phyloP scores from a whole-genome alignment of 345 rosid genomes.

The Boechera retrofracta region DNA sequence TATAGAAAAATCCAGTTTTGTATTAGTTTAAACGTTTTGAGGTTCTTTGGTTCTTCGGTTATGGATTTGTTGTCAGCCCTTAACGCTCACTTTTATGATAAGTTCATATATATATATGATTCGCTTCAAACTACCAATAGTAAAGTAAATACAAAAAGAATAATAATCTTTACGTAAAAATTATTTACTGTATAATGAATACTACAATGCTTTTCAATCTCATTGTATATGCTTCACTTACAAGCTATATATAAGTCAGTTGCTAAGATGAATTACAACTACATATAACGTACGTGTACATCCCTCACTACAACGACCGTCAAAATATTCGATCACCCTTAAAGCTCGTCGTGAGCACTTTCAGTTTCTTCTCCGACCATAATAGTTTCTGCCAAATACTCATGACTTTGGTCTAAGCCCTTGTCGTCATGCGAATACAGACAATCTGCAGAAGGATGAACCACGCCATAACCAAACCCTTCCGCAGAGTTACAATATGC shows the following conservation, averaged over 20 bases:
- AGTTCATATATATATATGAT: too few relatives aligned
- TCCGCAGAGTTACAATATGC: slow-evolving; percentile 91
- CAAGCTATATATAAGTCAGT: slow-evolving; percentile 34
- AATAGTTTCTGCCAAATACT: slow-evolving; percentile 19
- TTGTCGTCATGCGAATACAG: slow-evolving; percentile 61
- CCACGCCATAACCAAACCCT: slow-evolving; percentile 78
- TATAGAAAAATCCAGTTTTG: too few relatives aligned
- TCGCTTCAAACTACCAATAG: not conserved
- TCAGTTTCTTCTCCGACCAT: slow-evolving; percentile 6
- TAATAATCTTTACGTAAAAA: not conserved
- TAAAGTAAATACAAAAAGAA: not conserved
- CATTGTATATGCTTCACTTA: slow-evolving; percentile 31
- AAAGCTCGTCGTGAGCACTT: slow-evolving; percentile 41
- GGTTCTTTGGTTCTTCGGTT: too few relatives aligned
- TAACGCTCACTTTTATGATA: too few relatives aligned
- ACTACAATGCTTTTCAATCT: slow-evolving; percentile 41
- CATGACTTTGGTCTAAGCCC: slow-evolving; percentile 16
- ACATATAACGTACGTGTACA: slow-evolving; percentile 21
- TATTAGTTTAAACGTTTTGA: too few relatives aligned
- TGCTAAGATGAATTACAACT: slow-evolving; percentile 37
- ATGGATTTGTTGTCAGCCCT: too few relatives aligned
- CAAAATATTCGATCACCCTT: slow-evolving; percentile 24
- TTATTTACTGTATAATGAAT: not conserved
- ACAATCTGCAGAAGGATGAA: slow-evolving; percentile 95
- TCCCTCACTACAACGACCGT: slow-evolving; percentile 36